Base-by-base conservation (phyloP, 345 rosid genomes). In the Durio zibethinus region DNA sequence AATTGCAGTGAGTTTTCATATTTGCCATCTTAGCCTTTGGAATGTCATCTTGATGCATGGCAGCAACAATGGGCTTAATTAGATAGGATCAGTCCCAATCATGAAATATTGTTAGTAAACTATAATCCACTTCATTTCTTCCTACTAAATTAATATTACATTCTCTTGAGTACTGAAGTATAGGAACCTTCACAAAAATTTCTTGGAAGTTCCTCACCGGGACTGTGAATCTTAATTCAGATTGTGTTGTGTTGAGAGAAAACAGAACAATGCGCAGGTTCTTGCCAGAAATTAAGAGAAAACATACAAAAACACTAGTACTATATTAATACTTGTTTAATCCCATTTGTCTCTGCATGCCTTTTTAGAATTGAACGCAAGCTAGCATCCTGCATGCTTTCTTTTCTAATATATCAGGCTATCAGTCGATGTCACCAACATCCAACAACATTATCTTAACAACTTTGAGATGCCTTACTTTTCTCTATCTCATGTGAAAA, bases 301-400 rank as follows among this genome's bases (percentile, higher is more conserved):
- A 20, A 20, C 45, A 52, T 18, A 20, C 1, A 52, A 18, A 20
- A 59, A 59, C 1, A 43, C 23, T 16, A 50, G 54, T 12, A 14
- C n/a, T 16, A 50, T 2, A 20, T 48, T 10, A 48, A 3, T 47
- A 53, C 33, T 59, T 36, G 61, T 65, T 65, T 15, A 72, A 48
- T 62, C 47, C 53, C 35, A 4, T 2, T 38, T 27, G 81, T 78
- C 80, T 78, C 21, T 45, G 72, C 61, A 15, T 29, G 72, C 61
- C 25, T 29, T 65, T 43, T 29, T 10, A 45, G 52, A 42, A 70
- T 16, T 10, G 72, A 45, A 52, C 65, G 62, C 80, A 76, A 76
- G 77, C 82, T 83, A 82, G 82, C 85, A 75, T 52, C 81, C 65
- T 27, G 84, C 88, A 83, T 85, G 82, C 81, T 83, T 33, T 11